Conservation (phyloP, 805 yeast species). For the Candida bentonensis region DNA sequence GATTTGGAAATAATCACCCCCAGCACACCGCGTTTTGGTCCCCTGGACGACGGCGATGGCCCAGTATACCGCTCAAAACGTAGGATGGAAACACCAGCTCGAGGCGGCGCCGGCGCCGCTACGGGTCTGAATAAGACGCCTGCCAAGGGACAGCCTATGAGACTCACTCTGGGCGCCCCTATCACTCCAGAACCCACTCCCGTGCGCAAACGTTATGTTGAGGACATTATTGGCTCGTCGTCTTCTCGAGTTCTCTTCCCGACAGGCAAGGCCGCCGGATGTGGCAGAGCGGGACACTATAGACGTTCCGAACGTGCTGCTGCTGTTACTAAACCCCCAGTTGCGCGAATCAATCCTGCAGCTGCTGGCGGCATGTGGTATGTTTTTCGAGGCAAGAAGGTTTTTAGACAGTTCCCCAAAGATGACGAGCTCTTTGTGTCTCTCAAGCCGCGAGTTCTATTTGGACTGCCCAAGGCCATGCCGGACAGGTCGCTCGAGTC, state of each 20-base stretch:
- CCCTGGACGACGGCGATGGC: not conserved
- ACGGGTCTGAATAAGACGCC: too few relatives aligned
- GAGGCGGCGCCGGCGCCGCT: too few relatives aligned
- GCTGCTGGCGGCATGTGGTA: constrained; percentile 23
- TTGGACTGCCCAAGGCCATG: constrained; percentile 1
- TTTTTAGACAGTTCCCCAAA: constrained; percentile 21
- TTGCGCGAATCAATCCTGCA: constrained; percentile 7
- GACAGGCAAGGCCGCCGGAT: not conserved
- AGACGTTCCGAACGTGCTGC: not conserved
- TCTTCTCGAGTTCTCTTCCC: not conserved
- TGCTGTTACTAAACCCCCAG: constrained; percentile 8
- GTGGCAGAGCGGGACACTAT: not conserved
- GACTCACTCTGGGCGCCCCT: not conserved
- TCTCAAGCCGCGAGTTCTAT: constrained; percentile 12
- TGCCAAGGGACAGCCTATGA: not conserved
- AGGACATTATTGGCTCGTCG: not conserved
- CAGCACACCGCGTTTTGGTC: not conserved
- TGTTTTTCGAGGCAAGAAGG: constrained; percentile 23
- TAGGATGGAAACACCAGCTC: not conserved
- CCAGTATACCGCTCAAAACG: not conserved
- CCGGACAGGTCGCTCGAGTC: too few relatives aligned
- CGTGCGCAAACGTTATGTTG: not conserved
- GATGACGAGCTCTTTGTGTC: constrained; percentile 13
- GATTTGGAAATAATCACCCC: not conserved
- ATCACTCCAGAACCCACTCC: constrained; percentile 1